These are phyloP conservation scores for Suillus paluster DNA, from an alignment of 768 basidiomycete genomes.

Conservation along the genomic window DNA sequence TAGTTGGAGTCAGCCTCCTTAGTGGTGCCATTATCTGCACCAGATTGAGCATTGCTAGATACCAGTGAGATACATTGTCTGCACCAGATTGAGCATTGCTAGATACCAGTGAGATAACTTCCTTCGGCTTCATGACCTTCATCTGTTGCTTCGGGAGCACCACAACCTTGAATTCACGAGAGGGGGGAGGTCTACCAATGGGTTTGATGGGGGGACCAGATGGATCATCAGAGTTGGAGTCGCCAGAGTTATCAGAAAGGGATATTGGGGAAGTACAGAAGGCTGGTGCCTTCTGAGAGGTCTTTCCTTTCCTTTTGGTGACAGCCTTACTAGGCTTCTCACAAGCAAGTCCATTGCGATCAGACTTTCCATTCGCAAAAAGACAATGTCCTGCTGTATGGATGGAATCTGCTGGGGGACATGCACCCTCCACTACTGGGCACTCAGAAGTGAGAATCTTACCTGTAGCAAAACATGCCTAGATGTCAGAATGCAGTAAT, in stretches of 20 bases:
- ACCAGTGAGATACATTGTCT: too few relatives aligned
- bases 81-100: background rate
- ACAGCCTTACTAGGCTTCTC: background rate
- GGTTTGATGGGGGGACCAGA: background rate
- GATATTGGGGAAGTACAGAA: background rate
- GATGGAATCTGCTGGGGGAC: background rate
- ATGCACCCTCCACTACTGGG: background rate
- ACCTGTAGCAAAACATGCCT: background rate
- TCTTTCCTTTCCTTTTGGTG: background rate
- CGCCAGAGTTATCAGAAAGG: background rate
- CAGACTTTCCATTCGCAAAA: background rate
- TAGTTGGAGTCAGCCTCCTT: background rate
- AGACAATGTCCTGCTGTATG: background rate
- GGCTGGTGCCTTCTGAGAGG: background rate
- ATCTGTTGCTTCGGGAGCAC: background rate
- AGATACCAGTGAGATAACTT: background rate
- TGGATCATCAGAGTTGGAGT: background rate
- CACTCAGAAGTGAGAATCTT: background rate
- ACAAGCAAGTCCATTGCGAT: background rate
- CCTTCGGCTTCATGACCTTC: background rate
- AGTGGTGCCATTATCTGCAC: background rate
- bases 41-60: too few relatives aligned
- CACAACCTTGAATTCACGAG: background rate
- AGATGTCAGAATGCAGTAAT: background rate
- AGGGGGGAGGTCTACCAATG: background rate